A percentile compares a stretch with the other conserved stretches of the same genome.
Conservation (phyloP, 139 green algal species). For the Tetradesmus lagerheimii region DNA sequence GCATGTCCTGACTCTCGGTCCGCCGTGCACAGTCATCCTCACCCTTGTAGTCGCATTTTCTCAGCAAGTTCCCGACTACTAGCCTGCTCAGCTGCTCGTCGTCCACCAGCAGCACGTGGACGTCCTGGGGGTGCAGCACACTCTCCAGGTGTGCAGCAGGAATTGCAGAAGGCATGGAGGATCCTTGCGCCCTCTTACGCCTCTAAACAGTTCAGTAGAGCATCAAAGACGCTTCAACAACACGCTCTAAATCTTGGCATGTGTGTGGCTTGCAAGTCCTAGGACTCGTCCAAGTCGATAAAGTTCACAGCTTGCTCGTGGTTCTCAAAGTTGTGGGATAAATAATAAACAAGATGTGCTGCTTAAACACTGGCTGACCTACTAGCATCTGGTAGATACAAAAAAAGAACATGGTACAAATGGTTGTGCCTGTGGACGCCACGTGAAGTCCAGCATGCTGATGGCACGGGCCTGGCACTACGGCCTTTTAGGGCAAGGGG, state of each 20-base stretch:
- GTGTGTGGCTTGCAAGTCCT: neutral
- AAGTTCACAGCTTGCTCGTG: neutral
- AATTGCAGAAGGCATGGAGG: neutral
- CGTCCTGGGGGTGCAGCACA: constrained; percentile 5
- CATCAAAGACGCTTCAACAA: neutral
- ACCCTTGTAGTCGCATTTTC: constrained; percentile 87
- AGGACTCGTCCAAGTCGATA: neutral
- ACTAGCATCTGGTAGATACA: neutral
- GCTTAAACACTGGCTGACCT: neutral
- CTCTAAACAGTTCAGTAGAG: neutral
- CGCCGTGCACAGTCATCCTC: neutral
- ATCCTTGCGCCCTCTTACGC: neutral
- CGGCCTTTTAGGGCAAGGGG: neutral
- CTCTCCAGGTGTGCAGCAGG: neutral
- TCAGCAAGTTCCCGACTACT: constrained; percentile 84
- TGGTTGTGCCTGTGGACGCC: neutral
- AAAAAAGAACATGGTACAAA: neutral
- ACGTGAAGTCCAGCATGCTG: neutral
- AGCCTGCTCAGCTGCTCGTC: constrained; percentile 83
- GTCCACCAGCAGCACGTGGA: constrained; percentile 85
- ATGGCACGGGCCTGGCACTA: neutral
- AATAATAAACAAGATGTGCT: neutral
- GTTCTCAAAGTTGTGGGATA: neutral
- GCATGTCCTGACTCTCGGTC: neutral
- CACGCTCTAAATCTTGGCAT: neutral